These are phyloP conservation scores for Colletotrichum cuscutae DNA, from an alignment of 2,329 filamentous ascomycete species.

Conservation along the genomic window DNA sequence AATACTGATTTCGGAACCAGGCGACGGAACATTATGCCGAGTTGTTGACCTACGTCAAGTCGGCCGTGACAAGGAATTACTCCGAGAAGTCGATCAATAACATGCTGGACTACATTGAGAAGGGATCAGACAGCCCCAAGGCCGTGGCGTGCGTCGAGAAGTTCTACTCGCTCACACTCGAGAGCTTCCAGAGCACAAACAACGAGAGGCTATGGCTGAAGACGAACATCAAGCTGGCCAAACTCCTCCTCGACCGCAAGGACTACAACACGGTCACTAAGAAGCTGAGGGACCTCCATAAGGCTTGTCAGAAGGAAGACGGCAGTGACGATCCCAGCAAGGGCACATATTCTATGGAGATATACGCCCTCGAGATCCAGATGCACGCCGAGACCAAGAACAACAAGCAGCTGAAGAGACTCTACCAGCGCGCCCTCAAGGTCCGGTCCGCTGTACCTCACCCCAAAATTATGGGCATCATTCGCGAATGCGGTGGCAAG, in stretches of 20 bases:
- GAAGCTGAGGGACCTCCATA: conserved; percentile 90
- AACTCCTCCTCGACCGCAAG: conserved; percentile 90
- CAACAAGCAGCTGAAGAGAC: conserved; percentile 93
- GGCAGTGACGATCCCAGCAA: conserved; percentile 93
- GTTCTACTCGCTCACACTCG: conserved; percentile 92
- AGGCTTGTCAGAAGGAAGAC: conserved; percentile 86
- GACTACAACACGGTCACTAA: conserved; percentile 83
- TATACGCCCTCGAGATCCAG: conserved; percentile 97
- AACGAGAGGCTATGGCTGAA: conserved; percentile 98
- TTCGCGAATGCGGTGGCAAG: conserved; percentile 97
- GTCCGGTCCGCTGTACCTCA: conserved; percentile 98
- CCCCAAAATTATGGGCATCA: conserved; percentile 99
- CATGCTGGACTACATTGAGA: conserved; percentile 98
- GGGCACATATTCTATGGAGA: conserved; percentile 94
- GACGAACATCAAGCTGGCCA: conserved; percentile 96
- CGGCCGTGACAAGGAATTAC: conserved; percentile 96
- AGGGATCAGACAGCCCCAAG: conserved; percentile 77
- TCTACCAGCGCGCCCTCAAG: conserved; percentile 91
- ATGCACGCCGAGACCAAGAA: conserved; percentile 98
- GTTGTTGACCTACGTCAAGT: conserved; percentile 96
- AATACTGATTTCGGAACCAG: conserved; percentile 53
- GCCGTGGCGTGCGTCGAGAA: conserved; percentile 86
- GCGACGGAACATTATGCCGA: conserved; percentile 93
- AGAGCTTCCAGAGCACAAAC: conserved; percentile 96
- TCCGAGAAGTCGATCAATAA: conserved; percentile 99